Evolutionary conservation across 495 filamentous ascomycete genomes (phyloP).

Genomic region (Lophium mytilinum): DNA sequence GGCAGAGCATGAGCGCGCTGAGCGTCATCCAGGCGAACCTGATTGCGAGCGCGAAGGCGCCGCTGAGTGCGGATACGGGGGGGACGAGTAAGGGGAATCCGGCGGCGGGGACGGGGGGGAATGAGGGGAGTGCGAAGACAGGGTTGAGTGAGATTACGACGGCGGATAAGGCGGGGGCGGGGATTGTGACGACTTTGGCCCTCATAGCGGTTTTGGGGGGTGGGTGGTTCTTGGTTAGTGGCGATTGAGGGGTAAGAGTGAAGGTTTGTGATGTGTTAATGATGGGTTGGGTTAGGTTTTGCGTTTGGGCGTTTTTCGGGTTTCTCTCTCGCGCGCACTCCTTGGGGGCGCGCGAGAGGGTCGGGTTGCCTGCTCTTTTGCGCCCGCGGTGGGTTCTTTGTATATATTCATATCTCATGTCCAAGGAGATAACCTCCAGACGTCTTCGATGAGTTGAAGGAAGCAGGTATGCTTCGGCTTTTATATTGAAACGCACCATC

Average conservation of each 20-base stretch:
- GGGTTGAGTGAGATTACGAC: conserved; percentile 35
- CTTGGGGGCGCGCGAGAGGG: not conserved
- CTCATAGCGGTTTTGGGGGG: conserved; percentile 36
- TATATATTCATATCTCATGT: too few species aligned
- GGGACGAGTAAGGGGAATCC: conserved; percentile 71
- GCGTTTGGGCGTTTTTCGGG: not conserved
- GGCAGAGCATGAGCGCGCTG: conserved; percentile 65
- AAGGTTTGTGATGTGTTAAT: not conserved
- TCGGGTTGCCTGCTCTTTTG: not conserved
- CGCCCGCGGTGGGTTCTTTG: too few species aligned
- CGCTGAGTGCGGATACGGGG: conserved; percentile 57
- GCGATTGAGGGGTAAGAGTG: not conserved
- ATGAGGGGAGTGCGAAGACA: conserved; percentile 4
- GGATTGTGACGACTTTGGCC: conserved; percentile 47
- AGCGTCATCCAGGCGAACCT: conserved; percentile 50
- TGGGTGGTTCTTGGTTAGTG: conserved; percentile 39
- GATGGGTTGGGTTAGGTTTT: not conserved
- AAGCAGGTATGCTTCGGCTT: too few species aligned
- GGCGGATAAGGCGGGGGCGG: conserved; percentile 53
- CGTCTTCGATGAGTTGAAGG: not conserved
- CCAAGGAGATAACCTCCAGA: not conserved
- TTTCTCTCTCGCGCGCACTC: too few species aligned
- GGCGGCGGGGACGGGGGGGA: conserved; percentile 47
- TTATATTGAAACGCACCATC: not conserved
- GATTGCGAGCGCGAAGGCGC: conserved; percentile 38